Conservation (phyloP, 2,329 filamentous ascomycete species). For the Capronia americana region DNA sequence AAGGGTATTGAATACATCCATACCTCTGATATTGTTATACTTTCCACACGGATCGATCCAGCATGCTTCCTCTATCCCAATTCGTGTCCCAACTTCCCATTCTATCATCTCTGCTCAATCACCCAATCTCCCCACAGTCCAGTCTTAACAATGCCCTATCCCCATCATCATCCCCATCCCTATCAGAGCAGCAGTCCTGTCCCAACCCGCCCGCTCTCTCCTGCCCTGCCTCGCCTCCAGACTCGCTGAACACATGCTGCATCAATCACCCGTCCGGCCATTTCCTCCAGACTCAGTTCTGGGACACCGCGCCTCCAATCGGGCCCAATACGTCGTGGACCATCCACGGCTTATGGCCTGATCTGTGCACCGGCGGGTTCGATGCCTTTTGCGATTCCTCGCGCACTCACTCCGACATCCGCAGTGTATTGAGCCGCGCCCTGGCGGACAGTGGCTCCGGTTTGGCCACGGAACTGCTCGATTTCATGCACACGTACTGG, state of each 20-base stretch:
- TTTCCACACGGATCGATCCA: background rate
- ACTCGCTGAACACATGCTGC: conserved; percentile 67
- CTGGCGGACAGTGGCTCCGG: background rate
- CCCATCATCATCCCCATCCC: background rate
- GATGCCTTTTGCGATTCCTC: conserved; percentile 68
- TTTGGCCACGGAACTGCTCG: conserved; percentile 58
- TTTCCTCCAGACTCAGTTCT: conserved; percentile 77
- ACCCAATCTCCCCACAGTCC: background rate
- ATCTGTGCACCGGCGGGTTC: conserved; percentile 73
- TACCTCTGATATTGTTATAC: background rate
- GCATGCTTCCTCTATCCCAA: conserved; percentile 19
- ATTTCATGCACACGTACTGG: conserved; percentile 75
- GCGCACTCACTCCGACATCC: conserved; percentile 70
- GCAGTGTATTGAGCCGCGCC: conserved; percentile 46
- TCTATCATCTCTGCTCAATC: conserved; percentile 24
- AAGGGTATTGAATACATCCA: background rate
- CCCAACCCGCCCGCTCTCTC: conserved; percentile 33
- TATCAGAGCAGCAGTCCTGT: conserved; percentile 6
- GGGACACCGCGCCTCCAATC: conserved; percentile 70
- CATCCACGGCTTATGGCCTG: conserved; percentile 73
- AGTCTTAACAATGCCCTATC: background rate
- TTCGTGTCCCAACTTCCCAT: conserved; percentile 26
- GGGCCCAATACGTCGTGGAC: conserved; percentile 76
- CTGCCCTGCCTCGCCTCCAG: conserved; percentile 30
- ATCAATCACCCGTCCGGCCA: conserved; percentile 76